Base-by-base conservation (phyloP, 768 basidiomycete genomes). In the Boletus reticuloceps region DNA sequence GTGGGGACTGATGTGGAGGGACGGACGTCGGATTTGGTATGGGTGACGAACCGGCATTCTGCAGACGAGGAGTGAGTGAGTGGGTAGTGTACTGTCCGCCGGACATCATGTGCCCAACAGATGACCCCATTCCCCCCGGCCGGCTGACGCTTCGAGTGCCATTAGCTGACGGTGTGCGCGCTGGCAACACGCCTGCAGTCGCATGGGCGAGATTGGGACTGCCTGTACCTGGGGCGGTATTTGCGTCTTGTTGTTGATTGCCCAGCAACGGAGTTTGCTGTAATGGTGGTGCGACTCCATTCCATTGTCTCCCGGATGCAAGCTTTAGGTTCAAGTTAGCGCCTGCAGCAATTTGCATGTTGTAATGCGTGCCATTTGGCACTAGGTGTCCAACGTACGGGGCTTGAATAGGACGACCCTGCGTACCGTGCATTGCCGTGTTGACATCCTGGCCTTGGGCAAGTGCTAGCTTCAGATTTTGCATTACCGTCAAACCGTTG, bases 391-490 rank as follows among this genome's bases (percentile, higher is more conserved):
- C 71, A 47, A 68, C 55, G 31, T 66, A 72, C 13, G 67, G 57
- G 4, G 60, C 19, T 52, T 67, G 72, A 13, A 78, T 75, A 64
- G 78, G 74, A 55, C 72, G 69, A 53, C 66, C 69, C 47, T 69
- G 62, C 50, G 68, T 49, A 40, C 68, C 61, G 47, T 76, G 77
- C 50, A 74, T 63, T 40, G 68, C 60, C 44, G 50, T 47, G 50
- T 73, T 72, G 37, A 76, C 60, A 42, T 79, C 80, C 55, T 73
- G 75, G 17, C 67, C 70, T 50, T 69, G 72, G 36, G 78, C 79
- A 54, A 85, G 80, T 5, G 79, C 82, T 10, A 79, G 70, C 69
- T 86, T 85, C 40, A 86, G 62, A 51, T 74, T 78, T 65, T 85
- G 83, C 67, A 86, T 72, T 19, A 73, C 55, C 34, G 75, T 81